Evolutionary conservation across 2,329 filamentous ascomycete species (phyloP).

Genomic region (Aspergillus jensenii): DNA sequence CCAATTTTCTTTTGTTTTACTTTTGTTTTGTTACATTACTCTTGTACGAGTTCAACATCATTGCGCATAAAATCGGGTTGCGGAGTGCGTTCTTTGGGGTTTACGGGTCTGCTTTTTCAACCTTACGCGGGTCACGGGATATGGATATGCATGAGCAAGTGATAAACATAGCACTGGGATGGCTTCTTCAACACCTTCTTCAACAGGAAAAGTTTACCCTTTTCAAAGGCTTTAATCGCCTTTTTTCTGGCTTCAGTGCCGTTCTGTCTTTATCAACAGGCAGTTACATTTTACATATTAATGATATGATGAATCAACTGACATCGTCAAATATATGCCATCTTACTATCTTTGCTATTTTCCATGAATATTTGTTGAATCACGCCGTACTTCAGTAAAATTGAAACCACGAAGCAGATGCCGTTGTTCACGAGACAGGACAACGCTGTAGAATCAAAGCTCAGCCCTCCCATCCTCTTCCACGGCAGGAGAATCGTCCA

Average conservation of each 20-base stretch:
- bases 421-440: neutral
- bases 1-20: constrained; percentile 16
- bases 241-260: neutral
- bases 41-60: constrained; percentile 38
- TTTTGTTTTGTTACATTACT: constrained; percentile 9
- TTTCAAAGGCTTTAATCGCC: constrained; percentile 12
- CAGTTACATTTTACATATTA: constrained; percentile 13
- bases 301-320: constrained; percentile 17
- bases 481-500: constrained; percentile 4
- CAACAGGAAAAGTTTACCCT: constrained; percentile 24
- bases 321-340: constrained; percentile 1
- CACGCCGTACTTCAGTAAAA: neutral
- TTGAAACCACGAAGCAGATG: neutral
- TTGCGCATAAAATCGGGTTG: constrained; percentile 31
- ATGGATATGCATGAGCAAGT: constrained; percentile 29
- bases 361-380: neutral
- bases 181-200: constrained; percentile 28
- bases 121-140: constrained; percentile 39
- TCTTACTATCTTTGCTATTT: neutral
- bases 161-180: constrained; percentile 23
- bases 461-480: constrained; percentile 7
- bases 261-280: neutral
- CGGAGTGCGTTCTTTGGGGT: constrained; percentile 35
- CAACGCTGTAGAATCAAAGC: neutral
- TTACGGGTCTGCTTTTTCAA: constrained; percentile 43